Evolutionary conservation across 1,284 basidiomycete species (phyloP).

Genomic region (Pyrrhoderma lamaoense): DNA sequence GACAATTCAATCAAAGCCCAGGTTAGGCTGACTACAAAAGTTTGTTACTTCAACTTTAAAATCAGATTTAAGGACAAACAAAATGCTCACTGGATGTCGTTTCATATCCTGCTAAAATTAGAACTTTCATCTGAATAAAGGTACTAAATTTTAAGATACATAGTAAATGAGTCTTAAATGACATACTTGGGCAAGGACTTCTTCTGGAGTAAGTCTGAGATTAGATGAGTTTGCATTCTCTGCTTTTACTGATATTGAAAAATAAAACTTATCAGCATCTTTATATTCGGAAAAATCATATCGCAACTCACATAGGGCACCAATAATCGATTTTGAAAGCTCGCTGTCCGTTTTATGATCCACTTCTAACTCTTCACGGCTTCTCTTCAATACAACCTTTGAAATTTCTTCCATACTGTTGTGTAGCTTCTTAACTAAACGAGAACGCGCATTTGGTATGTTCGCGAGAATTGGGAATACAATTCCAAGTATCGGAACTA

Average conservation of each 20-base stretch:
- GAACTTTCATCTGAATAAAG: conserved; percentile 28
- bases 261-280: too few species aligned
- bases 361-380: conserved; percentile 36
- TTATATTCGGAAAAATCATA: too few species aligned
- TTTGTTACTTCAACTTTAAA: neutral
- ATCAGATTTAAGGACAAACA: too few species aligned
- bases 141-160: too few species aligned
- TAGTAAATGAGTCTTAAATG: too few species aligned
- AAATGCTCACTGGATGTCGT: conserved; percentile 37
- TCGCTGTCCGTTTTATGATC: conserved; percentile 27
- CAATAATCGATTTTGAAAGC: conserved; percentile 45
- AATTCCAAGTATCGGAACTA: conserved; percentile 35
- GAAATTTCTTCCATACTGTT: conserved; percentile 39
- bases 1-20: conserved; percentile 23
- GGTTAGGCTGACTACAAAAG: conserved; percentile 28
- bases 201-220: conserved; percentile 52
- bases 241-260: conserved; percentile 42
- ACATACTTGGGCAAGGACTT: conserved; percentile 52
- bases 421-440: conserved; percentile 32
- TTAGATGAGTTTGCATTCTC: conserved; percentile 32
- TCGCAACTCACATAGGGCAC: conserved; percentile 37
- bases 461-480: conserved; percentile 37
- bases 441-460: conserved; percentile 37
- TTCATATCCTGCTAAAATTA: conserved; percentile 36
- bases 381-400: conserved; percentile 37